Percentiles rank a stretch among this genome's conserved stretches.
phyloP scores from a whole-genome alignment of 192 early-diverging fungal species.

The Endogone sp. region DNA sequence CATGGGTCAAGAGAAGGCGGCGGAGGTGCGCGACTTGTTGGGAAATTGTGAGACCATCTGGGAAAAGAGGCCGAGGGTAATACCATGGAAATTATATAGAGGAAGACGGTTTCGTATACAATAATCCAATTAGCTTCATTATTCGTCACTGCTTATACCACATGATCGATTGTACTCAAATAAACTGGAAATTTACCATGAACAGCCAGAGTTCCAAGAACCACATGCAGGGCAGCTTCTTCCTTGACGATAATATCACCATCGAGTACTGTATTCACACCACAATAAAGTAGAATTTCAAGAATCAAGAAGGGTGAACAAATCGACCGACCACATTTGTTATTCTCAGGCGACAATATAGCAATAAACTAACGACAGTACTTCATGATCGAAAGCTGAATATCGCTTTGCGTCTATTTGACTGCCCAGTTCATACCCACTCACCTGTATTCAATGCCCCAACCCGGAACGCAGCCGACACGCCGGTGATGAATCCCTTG shows the following conservation, averaged over 20 bases:
- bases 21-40: constrained; percentile 49
- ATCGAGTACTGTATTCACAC: constrained; percentile 12
- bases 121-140: background rate
- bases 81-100: background rate
- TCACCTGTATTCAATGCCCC: constrained; percentile 52
- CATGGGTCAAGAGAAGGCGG: constrained; percentile 23
- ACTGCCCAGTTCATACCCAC: constrained; percentile 1
- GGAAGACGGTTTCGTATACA: too few species aligned
- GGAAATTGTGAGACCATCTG: constrained; percentile 37
- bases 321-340: too few species aligned
- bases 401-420: too few species aligned
- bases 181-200: too few species aligned
- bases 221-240: constrained; percentile 55
- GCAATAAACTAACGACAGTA: too few species aligned
- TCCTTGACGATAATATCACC: constrained; percentile 45
- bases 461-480: constrained; percentile 60
- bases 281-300: background rate
- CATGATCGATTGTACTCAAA: too few species aligned
- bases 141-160: background rate
- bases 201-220: constrained; percentile 47
- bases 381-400: too few species aligned
- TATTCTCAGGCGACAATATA: too few species aligned
- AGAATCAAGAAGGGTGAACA: too few species aligned
- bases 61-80: constrained; percentile 9
- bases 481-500: constrained; percentile 48